These are phyloP conservation scores for Penicillium concentricum DNA, from an alignment of 2,329 filamentous ascomycete genomes.

Conservation along the genomic window DNA sequence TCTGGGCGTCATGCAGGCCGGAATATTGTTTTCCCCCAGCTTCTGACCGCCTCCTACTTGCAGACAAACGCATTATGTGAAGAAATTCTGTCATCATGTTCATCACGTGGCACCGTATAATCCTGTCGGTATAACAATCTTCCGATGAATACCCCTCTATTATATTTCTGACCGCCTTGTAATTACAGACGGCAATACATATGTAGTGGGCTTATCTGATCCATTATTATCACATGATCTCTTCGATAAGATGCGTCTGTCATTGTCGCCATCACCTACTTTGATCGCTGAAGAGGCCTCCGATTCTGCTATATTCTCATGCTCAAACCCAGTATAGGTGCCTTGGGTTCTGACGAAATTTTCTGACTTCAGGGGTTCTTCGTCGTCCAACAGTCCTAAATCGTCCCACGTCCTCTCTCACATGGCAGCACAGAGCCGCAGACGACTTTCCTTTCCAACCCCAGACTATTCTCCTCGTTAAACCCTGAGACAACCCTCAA, in stretches of 20 bases:
- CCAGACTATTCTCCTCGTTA: neutral
- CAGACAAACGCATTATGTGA: neutral
- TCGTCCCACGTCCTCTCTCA: neutral
- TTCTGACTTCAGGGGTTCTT: neutral
- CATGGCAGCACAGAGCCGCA: neutral
- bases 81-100: neutral
- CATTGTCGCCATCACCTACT: neutral
- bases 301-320: neutral
- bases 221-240: neutral
- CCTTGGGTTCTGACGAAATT: no score
- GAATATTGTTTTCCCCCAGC: conserved; percentile 5
- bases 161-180: neutral
- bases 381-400: neutral
- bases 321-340: neutral
- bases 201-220: neutral
- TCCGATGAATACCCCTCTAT: neutral
- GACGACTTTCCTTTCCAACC: neutral
- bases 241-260: neutral
- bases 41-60: conserved; percentile 11
- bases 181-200: neutral
- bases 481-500: neutral
- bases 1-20: conserved; percentile 21
- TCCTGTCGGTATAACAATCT: neutral
- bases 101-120: neutral
- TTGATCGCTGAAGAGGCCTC: neutral